Conservation (phyloP, 2,329 filamentous ascomycete species). For the Nigrospora oryzae region DNA sequence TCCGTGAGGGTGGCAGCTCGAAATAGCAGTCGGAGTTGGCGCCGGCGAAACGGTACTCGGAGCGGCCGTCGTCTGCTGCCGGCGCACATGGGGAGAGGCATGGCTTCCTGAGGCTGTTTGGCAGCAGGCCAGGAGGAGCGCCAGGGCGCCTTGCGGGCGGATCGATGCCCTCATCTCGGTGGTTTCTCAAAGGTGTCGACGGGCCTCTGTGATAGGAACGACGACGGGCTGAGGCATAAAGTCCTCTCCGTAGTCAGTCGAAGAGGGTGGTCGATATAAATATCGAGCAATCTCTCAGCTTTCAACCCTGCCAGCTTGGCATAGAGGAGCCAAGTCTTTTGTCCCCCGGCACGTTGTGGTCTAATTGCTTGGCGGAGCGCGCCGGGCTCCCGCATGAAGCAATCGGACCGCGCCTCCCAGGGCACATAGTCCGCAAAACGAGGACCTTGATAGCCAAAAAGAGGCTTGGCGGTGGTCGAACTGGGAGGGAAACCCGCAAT, state of each 20-base stretch:
- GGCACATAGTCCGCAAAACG: background rate
- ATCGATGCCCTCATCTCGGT: background rate
- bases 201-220: too few species aligned
- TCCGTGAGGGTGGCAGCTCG: constrained; percentile 42
- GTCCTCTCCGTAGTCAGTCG: background rate
- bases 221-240: background rate
- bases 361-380: background rate
- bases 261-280: background rate
- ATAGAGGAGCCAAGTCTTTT: background rate
- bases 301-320: background rate
- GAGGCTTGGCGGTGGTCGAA: background rate
- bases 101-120: background rate
- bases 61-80: constrained; percentile 6
- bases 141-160: background rate
- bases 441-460: constrained; percentile 1
- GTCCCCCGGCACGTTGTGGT: too few species aligned
- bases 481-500: background rate
- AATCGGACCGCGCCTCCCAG: background rate
- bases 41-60: constrained; percentile 15
- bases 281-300: background rate
- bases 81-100: background rate
- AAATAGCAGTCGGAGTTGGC: constrained; percentile 32
- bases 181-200: too few species aligned
- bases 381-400: background rate
- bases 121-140: background rate